Evolutionary conservation across 495 filamentous ascomycete genomes (phyloP).

Genomic region (Penicillium riverlandense): DNA sequence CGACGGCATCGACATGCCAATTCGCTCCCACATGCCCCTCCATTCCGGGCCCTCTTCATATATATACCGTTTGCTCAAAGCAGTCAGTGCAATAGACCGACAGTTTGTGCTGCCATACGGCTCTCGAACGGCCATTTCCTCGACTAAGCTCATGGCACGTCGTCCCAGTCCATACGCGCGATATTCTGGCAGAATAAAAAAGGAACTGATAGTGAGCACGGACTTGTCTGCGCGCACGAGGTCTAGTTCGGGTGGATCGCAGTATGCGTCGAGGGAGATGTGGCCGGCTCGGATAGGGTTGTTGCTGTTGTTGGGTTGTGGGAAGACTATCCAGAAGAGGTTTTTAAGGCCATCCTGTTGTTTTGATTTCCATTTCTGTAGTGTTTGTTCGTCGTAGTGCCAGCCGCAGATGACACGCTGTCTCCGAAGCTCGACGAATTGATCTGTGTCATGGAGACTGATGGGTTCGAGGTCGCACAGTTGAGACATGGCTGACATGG

Average conservation of each 20-base stretch:
- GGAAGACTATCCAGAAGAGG: conserved; percentile 17
- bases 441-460: conserved; percentile 7
- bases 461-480: conserved; percentile 16
- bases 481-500: too few species aligned
- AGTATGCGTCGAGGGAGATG: conserved; percentile 17
- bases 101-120: conserved; percentile 11
- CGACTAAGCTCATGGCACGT: conserved; percentile 10
- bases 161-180: conserved; percentile 9
- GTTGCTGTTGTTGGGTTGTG: background rate
- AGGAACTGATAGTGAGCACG: conserved; percentile 10
- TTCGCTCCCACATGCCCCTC: conserved; percentile 7
- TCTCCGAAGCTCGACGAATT: conserved; percentile 13
- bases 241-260: conserved; percentile 6
- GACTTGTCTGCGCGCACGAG: conserved; percentile 9
- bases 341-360: conserved; percentile 9
- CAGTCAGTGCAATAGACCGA: conserved; percentile 13
- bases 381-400: conserved; percentile 5
- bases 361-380: conserved; percentile 11
- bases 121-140: conserved; percentile 6
- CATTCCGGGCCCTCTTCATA: conserved; percentile 16
- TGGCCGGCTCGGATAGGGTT: conserved; percentile 13
- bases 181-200: conserved; percentile 20
- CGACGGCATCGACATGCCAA: conserved; percentile 3
- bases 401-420: conserved; percentile 22
- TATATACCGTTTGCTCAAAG: conserved; percentile 18